A percentile compares a stretch with the other conserved stretches of the same genome.
Evolutionary conservation across 768 basidiomycete genomes (phyloP).

Genomic region (Leccinum boreale): DNA sequence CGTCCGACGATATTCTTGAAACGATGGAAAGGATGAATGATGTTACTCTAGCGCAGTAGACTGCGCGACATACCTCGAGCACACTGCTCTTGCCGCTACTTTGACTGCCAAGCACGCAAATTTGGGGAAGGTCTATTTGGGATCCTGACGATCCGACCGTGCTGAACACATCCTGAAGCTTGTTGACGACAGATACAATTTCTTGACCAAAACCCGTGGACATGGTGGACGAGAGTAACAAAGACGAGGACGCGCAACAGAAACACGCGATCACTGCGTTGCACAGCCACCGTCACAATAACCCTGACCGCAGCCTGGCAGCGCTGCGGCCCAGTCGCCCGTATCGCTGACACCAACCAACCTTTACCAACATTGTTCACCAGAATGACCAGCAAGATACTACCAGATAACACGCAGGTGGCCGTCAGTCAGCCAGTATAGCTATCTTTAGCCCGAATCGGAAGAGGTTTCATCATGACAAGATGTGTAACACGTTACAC

Average conservation of each 20-base stretch:
- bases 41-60: not conserved
- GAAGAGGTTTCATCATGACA: too few species aligned
- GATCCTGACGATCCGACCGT: constrained; percentile 76
- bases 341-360: not conserved
- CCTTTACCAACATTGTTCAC: not conserved
- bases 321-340: not conserved
- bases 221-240: constrained; percentile 26
- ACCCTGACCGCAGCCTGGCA: not conserved
- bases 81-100: constrained; percentile 94
- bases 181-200: constrained; percentile 80
- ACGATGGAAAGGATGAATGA: constrained; percentile 8
- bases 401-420: not conserved
- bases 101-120: constrained; percentile 88
- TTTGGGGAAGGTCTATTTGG: constrained; percentile 87
- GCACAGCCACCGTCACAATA: constrained; percentile 27
- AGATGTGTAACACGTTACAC: too few species aligned
- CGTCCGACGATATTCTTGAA: constrained; percentile 92
- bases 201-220: constrained; percentile 73
- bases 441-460: not conserved
- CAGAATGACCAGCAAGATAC: not conserved
- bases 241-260: constrained; percentile 12
- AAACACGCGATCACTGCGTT: constrained; percentile 22
- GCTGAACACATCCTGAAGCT: constrained; percentile 87
- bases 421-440: not conserved
- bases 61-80: constrained; percentile 59